Evolutionary conservation across 208 protist species (phyloP), one percentile per base, ranked within the genome.

Genomic region (Crithidia fasciculata): DNA sequence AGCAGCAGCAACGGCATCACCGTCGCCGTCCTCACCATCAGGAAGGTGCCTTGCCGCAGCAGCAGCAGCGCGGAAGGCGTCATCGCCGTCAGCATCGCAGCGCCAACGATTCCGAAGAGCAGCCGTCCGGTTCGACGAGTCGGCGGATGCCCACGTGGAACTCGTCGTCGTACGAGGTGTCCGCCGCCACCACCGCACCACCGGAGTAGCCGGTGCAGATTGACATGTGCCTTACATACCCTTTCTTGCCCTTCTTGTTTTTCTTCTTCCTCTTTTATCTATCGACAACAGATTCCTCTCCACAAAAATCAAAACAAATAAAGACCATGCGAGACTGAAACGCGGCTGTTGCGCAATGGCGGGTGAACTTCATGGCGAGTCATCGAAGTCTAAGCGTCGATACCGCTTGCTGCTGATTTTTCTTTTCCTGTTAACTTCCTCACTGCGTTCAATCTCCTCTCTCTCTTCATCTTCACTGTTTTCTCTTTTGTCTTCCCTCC

Each of bases 111-210:
- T 8, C 12, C 2, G 45, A 49, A 2, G 12, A 13, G 7, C 12
- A 13, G 45, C 45, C 9, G 13, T 16, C 13, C 8, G 39, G 18
- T 7, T 16, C 16, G 58, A 19, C 47, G 15, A 49, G 54, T 36
- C 44, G 44, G n/a, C 40, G 37, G 2, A 44, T 45, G 54, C 19
- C 16, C 3, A 56, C 54, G 9, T 44, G 8, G 6, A 60, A 45
- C 18, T 72, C 66, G 8, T 72, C 66, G 8, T 68, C 73, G 7
- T 63, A 72, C 44, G 66, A 78, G 2, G 73, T 45, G 3, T 78
- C 58, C 2, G 56, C 65, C 0, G 50, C 65, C 10, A 61, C 73
- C 0, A 72, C 65, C 0, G 66, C 60, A 41, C 52, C 66, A 37
- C 66, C 44, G 37, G 59, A 78, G 19, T 72, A 47, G 19, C 18